Evolutionary conservation across 257 asterid genomes (phyloP).

Genomic region (Solanum raphanifolium): DNA sequence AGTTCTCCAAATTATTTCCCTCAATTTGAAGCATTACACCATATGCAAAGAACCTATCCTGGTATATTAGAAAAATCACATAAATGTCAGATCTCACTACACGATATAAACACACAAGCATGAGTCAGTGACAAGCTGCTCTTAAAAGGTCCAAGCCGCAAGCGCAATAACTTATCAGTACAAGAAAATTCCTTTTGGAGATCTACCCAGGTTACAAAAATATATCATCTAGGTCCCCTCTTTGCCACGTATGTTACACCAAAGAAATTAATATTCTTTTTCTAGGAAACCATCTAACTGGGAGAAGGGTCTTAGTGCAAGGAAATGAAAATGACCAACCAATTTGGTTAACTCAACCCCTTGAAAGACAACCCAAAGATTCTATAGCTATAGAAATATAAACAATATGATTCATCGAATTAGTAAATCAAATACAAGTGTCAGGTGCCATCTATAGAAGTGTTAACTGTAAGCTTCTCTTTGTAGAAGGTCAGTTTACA

Average conservation of each 20-base stretch:
- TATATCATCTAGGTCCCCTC: neutral
- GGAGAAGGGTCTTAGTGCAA: neutral
- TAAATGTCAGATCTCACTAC: constrained; percentile 3
- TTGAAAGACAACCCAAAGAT: neutral
- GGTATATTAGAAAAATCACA: constrained; percentile 22
- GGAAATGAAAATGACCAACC: neutral
- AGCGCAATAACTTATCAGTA: neutral
- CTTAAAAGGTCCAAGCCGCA: neutral
- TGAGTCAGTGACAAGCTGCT: neutral
- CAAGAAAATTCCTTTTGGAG: neutral
- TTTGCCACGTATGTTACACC: neutral
- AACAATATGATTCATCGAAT: neutral
- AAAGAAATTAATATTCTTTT: neutral
- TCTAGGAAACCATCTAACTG: neutral
- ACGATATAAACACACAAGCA: neutral
- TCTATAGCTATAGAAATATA: neutral
- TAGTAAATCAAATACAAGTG: neutral
- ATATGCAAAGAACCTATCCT: constrained; percentile 83
- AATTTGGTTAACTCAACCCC: neutral
- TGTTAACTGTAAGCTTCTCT: neutral
- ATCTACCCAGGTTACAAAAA: neutral
- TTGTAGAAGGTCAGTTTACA: neutral
- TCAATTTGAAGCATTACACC: constrained; percentile 89
- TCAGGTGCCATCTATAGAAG: neutral
- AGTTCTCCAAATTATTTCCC: constrained; percentile 73